phyloP scores from a whole-genome alignment of 148 eudicot genomes.

The Rhododendron williamsianum region DNA sequence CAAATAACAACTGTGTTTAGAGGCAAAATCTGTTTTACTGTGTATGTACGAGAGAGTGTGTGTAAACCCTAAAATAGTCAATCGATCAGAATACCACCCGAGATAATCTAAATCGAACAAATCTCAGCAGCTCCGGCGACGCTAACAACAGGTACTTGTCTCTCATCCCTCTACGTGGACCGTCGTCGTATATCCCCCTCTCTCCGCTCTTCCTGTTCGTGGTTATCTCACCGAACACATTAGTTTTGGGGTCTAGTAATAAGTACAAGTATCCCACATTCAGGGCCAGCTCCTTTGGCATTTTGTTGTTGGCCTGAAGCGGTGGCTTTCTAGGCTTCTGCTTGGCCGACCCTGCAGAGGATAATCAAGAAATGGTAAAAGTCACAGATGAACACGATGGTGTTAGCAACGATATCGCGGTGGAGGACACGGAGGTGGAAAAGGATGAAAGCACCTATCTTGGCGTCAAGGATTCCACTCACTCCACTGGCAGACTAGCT shows the following conservation, averaged over 20 bases:
- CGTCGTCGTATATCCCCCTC: background rate
- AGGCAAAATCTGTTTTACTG: no score
- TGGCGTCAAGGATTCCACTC: conserved; percentile 5
- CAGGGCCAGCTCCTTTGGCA: background rate
- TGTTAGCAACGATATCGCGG: background rate
- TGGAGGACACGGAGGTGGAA: background rate
- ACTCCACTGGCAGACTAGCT: background rate
- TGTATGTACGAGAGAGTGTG: background rate
- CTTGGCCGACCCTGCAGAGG: background rate
- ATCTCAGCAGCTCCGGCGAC: background rate
- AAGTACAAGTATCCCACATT: background rate
- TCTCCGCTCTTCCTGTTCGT: background rate
- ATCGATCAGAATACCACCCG: background rate
- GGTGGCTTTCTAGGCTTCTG: background rate
- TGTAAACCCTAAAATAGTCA: background rate
- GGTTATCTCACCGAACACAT: background rate
- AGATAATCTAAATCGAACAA: background rate
- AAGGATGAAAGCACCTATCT: conserved; percentile 6
- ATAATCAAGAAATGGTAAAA: background rate
- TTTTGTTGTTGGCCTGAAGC: background rate
- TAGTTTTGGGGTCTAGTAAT: background rate
- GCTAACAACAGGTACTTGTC: background rate
- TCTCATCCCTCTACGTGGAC: background rate
- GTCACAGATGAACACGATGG: conserved; percentile 4
- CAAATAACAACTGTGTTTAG: no score